Evolutionary conservation across 176 grass and related monocot species (phyloP), one percentile per base, ranked within the genome.

Genomic region (Juncus effusus): DNA sequence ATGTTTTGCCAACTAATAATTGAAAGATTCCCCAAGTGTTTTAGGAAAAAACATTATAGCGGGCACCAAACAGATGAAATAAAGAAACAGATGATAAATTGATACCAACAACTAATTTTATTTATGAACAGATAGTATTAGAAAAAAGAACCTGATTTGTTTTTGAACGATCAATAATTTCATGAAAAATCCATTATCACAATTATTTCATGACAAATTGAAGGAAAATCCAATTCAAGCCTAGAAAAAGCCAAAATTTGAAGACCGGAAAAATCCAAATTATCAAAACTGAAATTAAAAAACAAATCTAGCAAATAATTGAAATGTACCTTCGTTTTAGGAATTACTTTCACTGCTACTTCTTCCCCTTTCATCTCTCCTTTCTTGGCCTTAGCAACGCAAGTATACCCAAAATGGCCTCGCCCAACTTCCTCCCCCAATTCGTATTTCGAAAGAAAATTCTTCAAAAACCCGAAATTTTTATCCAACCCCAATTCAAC

Each of bases 401-500:
- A 93, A 63, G 89, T 93, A 70, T 78, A 93, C 3, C 89, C 89
- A 52, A 93, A 93, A 81, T 94, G 89, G 10, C 89, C 89, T 13
- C 89, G 76, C 13, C 89, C 89, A 4, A 94, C 72, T 79, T 85
- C 90, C 59, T 79, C 64, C 7, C 82, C 90, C 54, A 94, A 77
- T 28, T 94, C 90, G 60, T 88, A 94, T 69, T 80, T 94, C 54
- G 79, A 44, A 16, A 84, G 59, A 70, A 94, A 78, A 54, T 88
- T 82, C 69, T 74, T 94, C 59, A 70, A 88, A 77, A 88, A 94
- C 28, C 90, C 79, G 13, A 94, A 94, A 78, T 67, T 85, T 68
- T 85, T 94, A 42, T 94, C 90, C 65, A 94, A 72, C 36, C 67
- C 68, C 41, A 88, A 11, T 37, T 81, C 89, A 6, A 59, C 81